Conservation (phyloP, 2,329 filamentous ascomycete species). For the Ascochyta lentis region DNA sequence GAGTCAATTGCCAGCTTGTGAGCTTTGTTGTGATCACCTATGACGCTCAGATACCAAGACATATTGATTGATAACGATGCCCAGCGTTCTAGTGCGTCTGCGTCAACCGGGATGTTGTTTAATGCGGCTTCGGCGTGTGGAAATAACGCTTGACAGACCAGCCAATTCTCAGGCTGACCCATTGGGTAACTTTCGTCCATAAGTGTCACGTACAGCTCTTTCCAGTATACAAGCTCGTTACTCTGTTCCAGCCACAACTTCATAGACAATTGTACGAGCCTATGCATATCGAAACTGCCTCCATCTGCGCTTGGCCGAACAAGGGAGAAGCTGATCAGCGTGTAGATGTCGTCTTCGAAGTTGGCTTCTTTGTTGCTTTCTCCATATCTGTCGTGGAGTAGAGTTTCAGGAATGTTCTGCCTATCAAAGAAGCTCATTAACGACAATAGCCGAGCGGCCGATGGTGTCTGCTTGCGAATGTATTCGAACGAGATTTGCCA, state of each 20-base stretch:
- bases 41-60: background rate
- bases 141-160: constrained; percentile 15
- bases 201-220: constrained; percentile 3
- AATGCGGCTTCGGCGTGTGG: constrained; percentile 18
- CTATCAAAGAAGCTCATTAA: constrained; percentile 40
- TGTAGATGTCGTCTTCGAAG: constrained; percentile 30
- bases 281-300: constrained; percentile 26
- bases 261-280: constrained; percentile 27
- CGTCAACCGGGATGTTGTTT: background rate
- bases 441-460: constrained; percentile 53
- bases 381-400: constrained; percentile 23
- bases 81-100: constrained; percentile 3
- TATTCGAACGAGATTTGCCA: constrained; percentile 47
- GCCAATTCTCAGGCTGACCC: constrained; percentile 12
- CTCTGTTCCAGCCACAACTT: constrained; percentile 28
- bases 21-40: background rate
- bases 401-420: constrained; percentile 29
- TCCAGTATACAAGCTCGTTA: constrained; percentile 24
- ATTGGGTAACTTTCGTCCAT: constrained; percentile 3
- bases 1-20: background rate
- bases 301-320: constrained; percentile 12
- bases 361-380: background rate
- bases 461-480: constrained; percentile 37
- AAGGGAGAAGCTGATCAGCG: constrained; percentile 23
- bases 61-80: constrained; percentile 1